Conservation (phyloP, 306 rosid genomes). For the Vigna nakashimae region DNA sequence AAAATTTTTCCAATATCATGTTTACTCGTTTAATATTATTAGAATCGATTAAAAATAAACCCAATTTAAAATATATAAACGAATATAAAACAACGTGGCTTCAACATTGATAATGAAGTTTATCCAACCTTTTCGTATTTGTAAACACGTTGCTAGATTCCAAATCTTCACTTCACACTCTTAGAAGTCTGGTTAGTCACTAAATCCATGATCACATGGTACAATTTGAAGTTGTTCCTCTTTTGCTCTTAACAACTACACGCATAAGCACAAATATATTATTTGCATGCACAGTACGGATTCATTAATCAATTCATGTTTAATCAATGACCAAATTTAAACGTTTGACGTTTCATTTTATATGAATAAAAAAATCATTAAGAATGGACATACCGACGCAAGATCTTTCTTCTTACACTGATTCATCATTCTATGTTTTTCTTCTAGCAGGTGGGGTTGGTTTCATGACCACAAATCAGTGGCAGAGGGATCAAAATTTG, state of each 20-base stretch:
- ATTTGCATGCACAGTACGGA: neutral
- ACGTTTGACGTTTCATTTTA: neutral
- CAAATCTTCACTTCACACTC: conserved; percentile 9
- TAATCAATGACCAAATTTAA: neutral
- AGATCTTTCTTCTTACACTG: conserved; percentile 27
- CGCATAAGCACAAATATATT: neutral
- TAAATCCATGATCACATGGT: neutral
- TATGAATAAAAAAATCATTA: neutral
- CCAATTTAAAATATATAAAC: too few species aligned
- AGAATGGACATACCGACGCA: conserved; percentile 13
- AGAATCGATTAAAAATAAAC: too few species aligned
- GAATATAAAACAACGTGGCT: neutral
- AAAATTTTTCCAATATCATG: too few species aligned
- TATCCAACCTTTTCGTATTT: neutral
- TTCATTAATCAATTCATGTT: conserved; percentile 1
- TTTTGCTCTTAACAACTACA: neutral
- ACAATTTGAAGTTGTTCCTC: neutral
- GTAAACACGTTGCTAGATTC: conserved; percentile 2
- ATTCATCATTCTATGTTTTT: conserved; percentile 37
- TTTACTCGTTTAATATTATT: too few species aligned
- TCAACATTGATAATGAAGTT: conserved; percentile 2
- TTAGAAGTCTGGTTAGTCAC: neutral
- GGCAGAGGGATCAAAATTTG: conserved; percentile 18
- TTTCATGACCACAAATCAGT: conserved; percentile 32
- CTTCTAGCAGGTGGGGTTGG: conserved; percentile 45